A percentile compares a stretch with the other conserved stretches of the same genome.
Evolutionary conservation across 2,329 filamentous ascomycete genomes (phyloP).

Genomic region (Chaetomiaceae sp.): DNA sequence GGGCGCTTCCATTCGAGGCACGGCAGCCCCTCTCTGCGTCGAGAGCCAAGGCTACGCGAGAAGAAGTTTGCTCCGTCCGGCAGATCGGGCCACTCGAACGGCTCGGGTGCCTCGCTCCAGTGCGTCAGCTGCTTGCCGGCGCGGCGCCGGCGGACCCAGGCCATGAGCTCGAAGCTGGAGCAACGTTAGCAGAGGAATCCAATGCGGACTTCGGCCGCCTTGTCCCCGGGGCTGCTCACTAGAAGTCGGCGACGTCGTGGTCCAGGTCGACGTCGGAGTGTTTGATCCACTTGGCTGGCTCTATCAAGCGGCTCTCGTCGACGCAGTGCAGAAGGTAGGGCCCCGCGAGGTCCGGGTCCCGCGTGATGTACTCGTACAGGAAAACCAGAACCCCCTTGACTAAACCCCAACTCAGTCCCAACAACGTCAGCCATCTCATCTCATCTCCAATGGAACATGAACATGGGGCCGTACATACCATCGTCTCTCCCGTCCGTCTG

Average conservation of each 20-base stretch:
- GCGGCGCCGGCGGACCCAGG: background rate
- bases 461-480: no score
- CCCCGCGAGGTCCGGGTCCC: background rate
- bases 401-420: no score
- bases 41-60: no score
- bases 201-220: no score
- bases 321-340: background rate
- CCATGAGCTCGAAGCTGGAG: background rate
- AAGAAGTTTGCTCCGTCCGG: no score
- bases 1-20: no score
- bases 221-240: no score
- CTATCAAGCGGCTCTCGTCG: background rate
- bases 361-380: background rate
- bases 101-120: background rate
- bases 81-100: background rate
- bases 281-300: background rate
- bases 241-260: background rate
- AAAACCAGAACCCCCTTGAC: background rate
- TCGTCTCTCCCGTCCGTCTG: background rate
- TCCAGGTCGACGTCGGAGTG: background rate
- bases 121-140: background rate
- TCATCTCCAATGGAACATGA: no score
- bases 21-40: no score
- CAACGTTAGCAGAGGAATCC: no score
- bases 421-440: no score